A percentile compares a stretch with the other conserved stretches of the same genome.
Evolutionary conservation across 352 stramenopile species (phyloP).

Genomic region (Globisporangium splendens): DNA sequence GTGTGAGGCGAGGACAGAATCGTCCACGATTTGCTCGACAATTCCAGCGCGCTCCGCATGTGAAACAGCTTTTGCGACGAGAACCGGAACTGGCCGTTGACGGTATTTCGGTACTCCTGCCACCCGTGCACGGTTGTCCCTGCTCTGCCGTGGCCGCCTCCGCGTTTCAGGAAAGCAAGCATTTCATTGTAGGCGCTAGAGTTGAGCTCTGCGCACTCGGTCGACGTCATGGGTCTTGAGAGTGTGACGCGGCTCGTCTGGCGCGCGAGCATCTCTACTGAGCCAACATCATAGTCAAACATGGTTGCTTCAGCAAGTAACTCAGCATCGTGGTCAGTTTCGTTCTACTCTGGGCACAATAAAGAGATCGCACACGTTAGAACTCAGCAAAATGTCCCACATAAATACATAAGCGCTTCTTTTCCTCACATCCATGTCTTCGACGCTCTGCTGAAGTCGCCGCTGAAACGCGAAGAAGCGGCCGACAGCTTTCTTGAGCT

Average conservation of each 20-base stretch:
- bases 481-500: slow-evolving; percentile 34
- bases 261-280: slow-evolving; percentile 20
- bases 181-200: slow-evolving; percentile 38
- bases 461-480: slow-evolving; percentile 41
- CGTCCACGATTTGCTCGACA: slow-evolving; percentile 30
- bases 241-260: slow-evolving; percentile 46
- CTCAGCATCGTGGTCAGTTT: not conserved
- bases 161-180: slow-evolving; percentile 36
- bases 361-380: not conserved
- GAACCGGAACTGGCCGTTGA: slow-evolving; percentile 12
- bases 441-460: slow-evolving; percentile 25
- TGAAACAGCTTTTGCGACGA: slow-evolving; percentile 19
- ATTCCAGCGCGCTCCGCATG: slow-evolving; percentile 16
- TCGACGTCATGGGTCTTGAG: slow-evolving; percentile 26
- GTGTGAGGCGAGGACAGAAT: slow-evolving; percentile 21
- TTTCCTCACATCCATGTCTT: slow-evolving; percentile 10
- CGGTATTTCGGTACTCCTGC: slow-evolving; percentile 10
- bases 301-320: not conserved
- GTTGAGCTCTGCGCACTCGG: slow-evolving; percentile 42
- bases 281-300: not conserved
- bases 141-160: slow-evolving; percentile 10
- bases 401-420: no score
- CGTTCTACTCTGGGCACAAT: not conserved
- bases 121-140: slow-evolving; percentile 8
- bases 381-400: not conserved